Conservation (phyloP, 495 filamentous ascomycete species). For the Trichocladium uniseriatum region DNA sequence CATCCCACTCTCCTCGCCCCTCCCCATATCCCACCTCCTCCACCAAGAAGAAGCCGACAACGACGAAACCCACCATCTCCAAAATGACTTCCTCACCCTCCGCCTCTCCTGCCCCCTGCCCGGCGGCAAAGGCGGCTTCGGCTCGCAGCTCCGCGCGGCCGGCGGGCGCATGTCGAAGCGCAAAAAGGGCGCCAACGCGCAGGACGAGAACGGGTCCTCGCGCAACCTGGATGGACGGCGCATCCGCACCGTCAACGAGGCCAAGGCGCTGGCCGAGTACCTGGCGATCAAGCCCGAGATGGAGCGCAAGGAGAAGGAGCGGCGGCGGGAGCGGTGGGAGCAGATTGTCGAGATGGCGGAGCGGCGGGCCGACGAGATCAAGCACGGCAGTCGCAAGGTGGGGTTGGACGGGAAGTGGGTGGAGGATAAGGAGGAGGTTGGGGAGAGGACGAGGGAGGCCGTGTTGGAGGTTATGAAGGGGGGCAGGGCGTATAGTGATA, state of each 20-base stretch:
- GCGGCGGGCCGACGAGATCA: constrained; percentile 68
- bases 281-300: constrained; percentile 93
- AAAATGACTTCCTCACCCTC: constrained; percentile 61
- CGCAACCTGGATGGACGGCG: constrained; percentile 89
- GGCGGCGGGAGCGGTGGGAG: constrained; percentile 69
- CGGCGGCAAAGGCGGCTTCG: constrained; percentile 96
- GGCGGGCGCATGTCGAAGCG: constrained; percentile 96
- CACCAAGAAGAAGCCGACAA: background rate
- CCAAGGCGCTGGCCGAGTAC: constrained; percentile 90
- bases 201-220: constrained; percentile 77
- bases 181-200: constrained; percentile 52
- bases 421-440: constrained; percentile 79
- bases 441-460: constrained; percentile 74
- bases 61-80: background rate
- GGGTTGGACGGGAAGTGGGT: constrained; percentile 81
- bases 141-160: constrained; percentile 90
- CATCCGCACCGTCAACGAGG: constrained; percentile 83
- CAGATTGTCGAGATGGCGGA: constrained; percentile 77
- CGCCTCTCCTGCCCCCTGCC: constrained; percentile 65
- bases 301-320: constrained; percentile 85
- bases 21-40: constrained; percentile 46
- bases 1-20: constrained; percentile 39
- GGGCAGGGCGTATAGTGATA: constrained; percentile 49
- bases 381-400: constrained; percentile 55
- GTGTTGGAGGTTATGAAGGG: constrained; percentile 63